A percentile compares a stretch with the other conserved stretches of the same genome.
phyloP scores from a whole-genome alignment of 2,329 filamentous ascomycete genomes.

The Colletotrichum navitas region DNA sequence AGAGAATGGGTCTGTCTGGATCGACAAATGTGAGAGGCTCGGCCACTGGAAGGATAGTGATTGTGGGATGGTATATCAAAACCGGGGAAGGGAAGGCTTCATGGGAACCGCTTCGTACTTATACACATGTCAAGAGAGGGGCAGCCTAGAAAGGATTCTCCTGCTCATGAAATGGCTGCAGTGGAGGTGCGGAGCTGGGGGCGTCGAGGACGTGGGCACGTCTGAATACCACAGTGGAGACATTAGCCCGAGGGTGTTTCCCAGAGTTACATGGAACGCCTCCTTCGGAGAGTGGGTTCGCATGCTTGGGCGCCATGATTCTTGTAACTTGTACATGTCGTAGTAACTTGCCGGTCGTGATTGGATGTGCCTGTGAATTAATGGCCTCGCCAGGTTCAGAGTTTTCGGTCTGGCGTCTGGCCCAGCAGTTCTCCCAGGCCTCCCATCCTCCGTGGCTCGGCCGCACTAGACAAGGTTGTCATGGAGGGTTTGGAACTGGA shows the following conservation, averaged over 20 bases:
- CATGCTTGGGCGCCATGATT: constrained; percentile 21
- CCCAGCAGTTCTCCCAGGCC: constrained; percentile 22
- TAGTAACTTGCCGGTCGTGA: constrained; percentile 29
- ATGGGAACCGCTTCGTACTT: constrained; percentile 30
- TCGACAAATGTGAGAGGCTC: constrained; percentile 38
- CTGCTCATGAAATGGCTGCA: constrained; percentile 32
- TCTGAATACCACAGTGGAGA: constrained; percentile 22
- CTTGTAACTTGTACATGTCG: constrained; percentile 35
- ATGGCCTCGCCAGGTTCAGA: constrained; percentile 37
- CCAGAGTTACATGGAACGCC: constrained; percentile 38
- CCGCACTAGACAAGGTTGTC: constrained; percentile 11
- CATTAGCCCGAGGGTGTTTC: constrained; percentile 37
- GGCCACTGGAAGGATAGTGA: constrained; percentile 42
- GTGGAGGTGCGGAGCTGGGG: constrained; percentile 37
- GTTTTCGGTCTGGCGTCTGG: constrained; percentile 41
- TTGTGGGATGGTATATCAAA: constrained; percentile 31
- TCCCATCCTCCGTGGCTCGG: constrained; percentile 24
- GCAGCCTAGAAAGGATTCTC: constrained; percentile 1
- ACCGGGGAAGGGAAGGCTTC: constrained; percentile 2
- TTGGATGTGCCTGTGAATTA: constrained; percentile 29
- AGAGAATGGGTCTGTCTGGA: constrained; percentile 40
- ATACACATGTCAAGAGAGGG: constrained; percentile 27
- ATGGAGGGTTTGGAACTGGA: constrained; percentile 23
- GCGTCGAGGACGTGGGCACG: constrained; percentile 27
- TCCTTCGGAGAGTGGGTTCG: constrained; percentile 36